Percentiles rank a stretch among this genome's conserved stretches.
Conservation (phyloP, 192 early-diverging fungal species). For the Thamnidium elegans region DNA sequence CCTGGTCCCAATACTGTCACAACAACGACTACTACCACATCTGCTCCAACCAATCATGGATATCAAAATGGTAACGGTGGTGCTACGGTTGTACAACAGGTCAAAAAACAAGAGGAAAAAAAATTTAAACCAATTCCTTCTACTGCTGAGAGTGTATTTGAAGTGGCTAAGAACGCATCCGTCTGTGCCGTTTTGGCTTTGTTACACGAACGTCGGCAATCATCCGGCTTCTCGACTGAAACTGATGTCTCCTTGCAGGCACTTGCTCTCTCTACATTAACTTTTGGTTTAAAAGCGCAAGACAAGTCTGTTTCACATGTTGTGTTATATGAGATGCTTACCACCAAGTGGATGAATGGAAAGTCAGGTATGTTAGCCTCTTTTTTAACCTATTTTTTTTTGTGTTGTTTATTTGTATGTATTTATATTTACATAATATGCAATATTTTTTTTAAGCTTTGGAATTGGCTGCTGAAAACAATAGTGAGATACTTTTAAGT, state of each 20-base stretch:
- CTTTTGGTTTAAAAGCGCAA: conserved; percentile 13
- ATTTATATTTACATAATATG: background rate
- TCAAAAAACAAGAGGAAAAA: background rate
- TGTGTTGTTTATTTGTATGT: background rate
- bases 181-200: conserved; percentile 26
- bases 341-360: conserved; percentile 9
- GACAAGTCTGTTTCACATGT: background rate
- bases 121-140: background rate
- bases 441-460: conserved; percentile 20
- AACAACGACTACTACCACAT: background rate
- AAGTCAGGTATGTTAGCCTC: conserved; percentile 19
- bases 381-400: background rate
- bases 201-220: conserved; percentile 21
- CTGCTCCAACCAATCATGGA: background rate
- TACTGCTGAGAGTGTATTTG: conserved; percentile 16
- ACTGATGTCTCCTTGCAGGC: conserved; percentile 16
- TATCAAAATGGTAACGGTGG: background rate
- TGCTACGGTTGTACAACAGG: background rate
- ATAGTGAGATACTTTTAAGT: conserved; percentile 13
- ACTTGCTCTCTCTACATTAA: conserved; percentile 11
- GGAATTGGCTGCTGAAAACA: conserved; percentile 26
- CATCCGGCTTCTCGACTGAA: background rate
- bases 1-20: background rate
- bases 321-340: conserved; percentile 21
- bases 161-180: conserved; percentile 23